Conservation (phyloP, 2,329 filamentous ascomycete genomes). For the Verticillium klebahnii region DNA sequence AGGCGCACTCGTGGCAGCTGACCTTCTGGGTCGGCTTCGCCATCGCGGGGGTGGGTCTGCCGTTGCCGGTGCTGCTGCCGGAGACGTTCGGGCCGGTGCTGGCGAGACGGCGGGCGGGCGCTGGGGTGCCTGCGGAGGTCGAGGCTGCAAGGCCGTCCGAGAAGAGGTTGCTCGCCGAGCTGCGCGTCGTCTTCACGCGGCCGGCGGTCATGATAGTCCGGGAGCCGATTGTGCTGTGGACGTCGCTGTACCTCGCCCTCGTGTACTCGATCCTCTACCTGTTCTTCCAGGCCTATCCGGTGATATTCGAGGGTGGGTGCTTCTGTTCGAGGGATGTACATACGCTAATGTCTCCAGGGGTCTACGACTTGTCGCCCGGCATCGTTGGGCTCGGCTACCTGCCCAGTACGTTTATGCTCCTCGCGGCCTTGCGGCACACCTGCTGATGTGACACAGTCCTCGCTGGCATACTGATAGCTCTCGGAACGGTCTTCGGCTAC, state of each 20-base stretch:
- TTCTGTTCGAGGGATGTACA: background rate
- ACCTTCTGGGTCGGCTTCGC: constrained; percentile 69
- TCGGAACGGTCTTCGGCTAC: constrained; percentile 18
- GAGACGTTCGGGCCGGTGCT: constrained; percentile 60
- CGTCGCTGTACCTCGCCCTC: constrained; percentile 66
- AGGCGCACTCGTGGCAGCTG: constrained; percentile 63
- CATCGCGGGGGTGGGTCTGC: constrained; percentile 57
- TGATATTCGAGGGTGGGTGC: constrained; percentile 53
- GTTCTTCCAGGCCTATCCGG: constrained; percentile 71
- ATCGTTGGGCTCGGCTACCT: constrained; percentile 64
- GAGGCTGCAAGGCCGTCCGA: constrained; percentile 43
- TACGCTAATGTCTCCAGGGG: background rate
- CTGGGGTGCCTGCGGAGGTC: background rate
- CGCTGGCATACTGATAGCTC: constrained; percentile 17
- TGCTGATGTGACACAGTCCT: constrained; percentile 13
- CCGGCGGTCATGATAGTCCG: constrained; percentile 67
- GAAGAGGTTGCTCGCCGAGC: constrained; percentile 54
- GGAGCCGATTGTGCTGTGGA: constrained; percentile 69
- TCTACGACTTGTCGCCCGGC: constrained; percentile 61
- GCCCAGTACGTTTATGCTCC: constrained; percentile 29
- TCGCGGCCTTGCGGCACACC: too few species aligned
- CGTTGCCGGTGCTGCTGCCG: constrained; percentile 58
- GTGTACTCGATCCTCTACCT: constrained; percentile 65
- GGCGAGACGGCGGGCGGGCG: constrained; percentile 52
- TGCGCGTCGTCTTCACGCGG: constrained; percentile 65